A percentile compares a stretch with the other conserved stretches of the same genome.
These are phyloP conservation scores for Kwoniella bestiolae DNA, from an alignment of 768 basidiomycete genomes.

Conservation along the genomic window DNA sequence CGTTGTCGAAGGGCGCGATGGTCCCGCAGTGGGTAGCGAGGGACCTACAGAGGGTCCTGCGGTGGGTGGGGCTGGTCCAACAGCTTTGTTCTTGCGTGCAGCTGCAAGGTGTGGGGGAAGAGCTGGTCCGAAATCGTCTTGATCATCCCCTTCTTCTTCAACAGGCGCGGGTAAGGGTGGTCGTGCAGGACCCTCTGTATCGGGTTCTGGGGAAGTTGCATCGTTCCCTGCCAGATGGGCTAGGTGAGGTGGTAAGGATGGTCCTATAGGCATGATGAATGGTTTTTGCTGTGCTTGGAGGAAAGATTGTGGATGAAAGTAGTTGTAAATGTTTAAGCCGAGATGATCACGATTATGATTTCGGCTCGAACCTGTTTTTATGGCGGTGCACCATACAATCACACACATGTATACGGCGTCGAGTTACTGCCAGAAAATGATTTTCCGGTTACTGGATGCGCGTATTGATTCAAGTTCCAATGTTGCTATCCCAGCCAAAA, in stretches of 20 bases:
- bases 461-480: no score
- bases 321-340: constrained; percentile 2
- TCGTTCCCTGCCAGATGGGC: constrained; percentile 38
- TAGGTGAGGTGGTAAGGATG: constrained; percentile 56
- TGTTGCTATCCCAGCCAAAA: no score
- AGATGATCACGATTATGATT: background rate
- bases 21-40: constrained; percentile 18
- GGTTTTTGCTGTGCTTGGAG: background rate
- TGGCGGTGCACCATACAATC: constrained; percentile 4
- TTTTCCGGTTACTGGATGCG: no score
- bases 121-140: constrained; percentile 73
- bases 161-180: constrained; percentile 20
- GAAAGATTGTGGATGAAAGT: background rate
- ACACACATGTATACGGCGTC: no score
- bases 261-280: constrained; percentile 53
- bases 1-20: constrained; percentile 56
- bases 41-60: constrained; percentile 13
- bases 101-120: constrained; percentile 71
- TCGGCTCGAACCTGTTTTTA: no score
- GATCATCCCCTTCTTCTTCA: constrained; percentile 63
- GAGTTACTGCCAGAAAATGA: no score
- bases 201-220: constrained; percentile 22
- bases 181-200: constrained; percentile 3
- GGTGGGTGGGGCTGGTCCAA: constrained; percentile 43
- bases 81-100: constrained; percentile 55